Evolutionary conservation across 345 rosid genomes (phyloP).

Genomic region (Noccaea bulbosa): DNA sequence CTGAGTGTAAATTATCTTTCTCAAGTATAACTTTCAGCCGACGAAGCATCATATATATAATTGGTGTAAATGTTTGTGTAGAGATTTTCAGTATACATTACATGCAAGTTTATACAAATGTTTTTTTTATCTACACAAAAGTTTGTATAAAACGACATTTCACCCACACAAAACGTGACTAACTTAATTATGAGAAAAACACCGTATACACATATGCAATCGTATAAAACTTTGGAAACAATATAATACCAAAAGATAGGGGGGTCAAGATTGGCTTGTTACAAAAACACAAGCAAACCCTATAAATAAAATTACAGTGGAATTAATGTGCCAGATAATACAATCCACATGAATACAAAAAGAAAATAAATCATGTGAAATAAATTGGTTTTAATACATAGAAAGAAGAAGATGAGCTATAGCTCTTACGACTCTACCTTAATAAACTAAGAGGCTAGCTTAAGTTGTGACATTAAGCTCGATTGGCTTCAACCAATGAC

Average conservation of each 20-base stretch:
- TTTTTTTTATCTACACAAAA: too few relatives aligned
- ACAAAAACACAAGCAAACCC: conserved; percentile 29
- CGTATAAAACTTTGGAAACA: conserved; percentile 4
- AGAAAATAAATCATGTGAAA: conserved; percentile 1
- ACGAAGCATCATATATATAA: too few relatives aligned
- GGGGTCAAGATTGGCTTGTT: conserved; percentile 32
- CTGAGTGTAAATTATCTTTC: too few relatives aligned
- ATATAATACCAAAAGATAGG: conserved; percentile 22
- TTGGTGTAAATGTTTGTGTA: too few relatives aligned
- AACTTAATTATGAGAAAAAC: neutral
- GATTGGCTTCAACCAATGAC: conserved; percentile 3
- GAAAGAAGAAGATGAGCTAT: conserved; percentile 11
- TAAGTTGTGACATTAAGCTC: too few relatives aligned
- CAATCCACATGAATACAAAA: conserved; percentile 3
- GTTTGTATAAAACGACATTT: neutral
- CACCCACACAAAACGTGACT: conserved; percentile 9
- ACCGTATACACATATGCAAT: neutral
- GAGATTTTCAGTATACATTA: too few relatives aligned
- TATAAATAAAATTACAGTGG: neutral
- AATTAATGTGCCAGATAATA: conserved; percentile 9
- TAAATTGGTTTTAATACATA: neutral
- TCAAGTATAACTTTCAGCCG: too few relatives aligned
- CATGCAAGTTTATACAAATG: too few relatives aligned
- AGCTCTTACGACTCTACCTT: conserved; percentile 8
- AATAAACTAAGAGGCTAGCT: conserved; percentile 8